Percentiles rank a stretch among this genome's conserved stretches.
Evolutionary conservation across 1,284 basidiomycete species (phyloP).

Genomic region (Cryptococcus sp.): DNA sequence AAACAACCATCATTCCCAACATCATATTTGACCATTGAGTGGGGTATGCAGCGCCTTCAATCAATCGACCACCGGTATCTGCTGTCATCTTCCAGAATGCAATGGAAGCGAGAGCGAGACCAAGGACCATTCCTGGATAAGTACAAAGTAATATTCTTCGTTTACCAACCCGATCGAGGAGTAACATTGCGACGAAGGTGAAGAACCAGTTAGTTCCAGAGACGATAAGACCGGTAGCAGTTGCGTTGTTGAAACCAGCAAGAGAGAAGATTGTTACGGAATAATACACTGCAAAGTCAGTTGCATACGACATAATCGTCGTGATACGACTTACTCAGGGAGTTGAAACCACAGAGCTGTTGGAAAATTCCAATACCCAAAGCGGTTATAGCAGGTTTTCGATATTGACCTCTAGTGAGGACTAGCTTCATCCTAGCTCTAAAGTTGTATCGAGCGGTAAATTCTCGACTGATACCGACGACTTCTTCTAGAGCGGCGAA

Average conservation of each 20-base stretch:
- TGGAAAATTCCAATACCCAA: constrained; percentile 54
- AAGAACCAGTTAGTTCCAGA: constrained; percentile 41
- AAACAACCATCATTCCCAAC: constrained; percentile 44
- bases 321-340: constrained; percentile 23
- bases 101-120: constrained; percentile 37
- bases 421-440: constrained; percentile 57
- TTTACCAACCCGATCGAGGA: constrained; percentile 42
- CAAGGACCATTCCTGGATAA: constrained; percentile 37
- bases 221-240: constrained; percentile 37
- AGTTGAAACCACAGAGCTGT: constrained; percentile 48
- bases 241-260: constrained; percentile 42
- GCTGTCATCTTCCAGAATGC: constrained; percentile 52
- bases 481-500: constrained; percentile 39
- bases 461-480: constrained; percentile 24
- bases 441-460: constrained; percentile 48
- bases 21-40: constrained; percentile 62
- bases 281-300: constrained; percentile 30
- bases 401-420: constrained; percentile 58
- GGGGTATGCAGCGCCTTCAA: constrained; percentile 62
- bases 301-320: constrained; percentile 16
- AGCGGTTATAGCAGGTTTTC: constrained; percentile 62
- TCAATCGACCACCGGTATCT: constrained; percentile 60
- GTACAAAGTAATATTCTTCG: constrained; percentile 36
- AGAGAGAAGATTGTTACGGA: constrained; percentile 37
- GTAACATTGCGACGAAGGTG: constrained; percentile 36